These are phyloP conservation scores for Plenodomus biglobosus DNA, from an alignment of 2,329 filamentous ascomycete species.

Conservation along the genomic window DNA sequence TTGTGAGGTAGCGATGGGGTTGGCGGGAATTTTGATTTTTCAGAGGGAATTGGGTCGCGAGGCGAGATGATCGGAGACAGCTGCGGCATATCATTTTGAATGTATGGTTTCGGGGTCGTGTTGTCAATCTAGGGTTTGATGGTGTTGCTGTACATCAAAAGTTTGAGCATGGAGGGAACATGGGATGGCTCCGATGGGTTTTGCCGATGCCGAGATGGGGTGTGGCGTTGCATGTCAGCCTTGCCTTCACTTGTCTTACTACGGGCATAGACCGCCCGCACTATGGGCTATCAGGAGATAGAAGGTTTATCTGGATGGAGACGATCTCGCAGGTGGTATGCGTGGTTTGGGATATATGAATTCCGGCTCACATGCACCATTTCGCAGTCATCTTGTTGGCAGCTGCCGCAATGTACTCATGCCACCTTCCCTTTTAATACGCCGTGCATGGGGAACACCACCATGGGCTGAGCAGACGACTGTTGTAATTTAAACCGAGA, in stretches of 20 bases:
- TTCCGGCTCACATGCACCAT: conserved; percentile 5
- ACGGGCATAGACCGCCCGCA: too few species aligned
- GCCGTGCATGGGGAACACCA: neutral
- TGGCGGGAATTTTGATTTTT: too few species aligned
- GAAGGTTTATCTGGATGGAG: neutral
- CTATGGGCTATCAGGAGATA: neutral
- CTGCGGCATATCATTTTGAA: conserved; percentile 45
- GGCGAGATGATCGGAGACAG: conserved; percentile 42
- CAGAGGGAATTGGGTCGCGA: conserved; percentile 18
- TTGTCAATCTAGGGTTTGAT: neutral
- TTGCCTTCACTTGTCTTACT: neutral
- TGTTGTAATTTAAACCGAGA: conserved; percentile 1
- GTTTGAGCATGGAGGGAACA: conserved; percentile 16
- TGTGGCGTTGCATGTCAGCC: neutral
- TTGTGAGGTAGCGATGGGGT: conserved; percentile 33
- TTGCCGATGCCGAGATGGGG: conserved; percentile 7
- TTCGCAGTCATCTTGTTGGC: neutral
- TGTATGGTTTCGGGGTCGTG: conserved; percentile 3
- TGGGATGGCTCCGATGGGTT: conserved; percentile 12
- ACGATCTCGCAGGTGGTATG: neutral
- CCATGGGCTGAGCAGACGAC: neutral
- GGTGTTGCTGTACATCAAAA: conserved; percentile 6
- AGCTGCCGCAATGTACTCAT: conserved; percentile 2
- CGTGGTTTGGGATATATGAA: neutral
- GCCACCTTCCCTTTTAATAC: conserved; percentile 4